A percentile compares a stretch with the other conserved stretches of the same genome.
Evolutionary conservation across 2,329 filamentous ascomycete species (phyloP).

Genomic region (Tolypocladium cylindrosporum): DNA sequence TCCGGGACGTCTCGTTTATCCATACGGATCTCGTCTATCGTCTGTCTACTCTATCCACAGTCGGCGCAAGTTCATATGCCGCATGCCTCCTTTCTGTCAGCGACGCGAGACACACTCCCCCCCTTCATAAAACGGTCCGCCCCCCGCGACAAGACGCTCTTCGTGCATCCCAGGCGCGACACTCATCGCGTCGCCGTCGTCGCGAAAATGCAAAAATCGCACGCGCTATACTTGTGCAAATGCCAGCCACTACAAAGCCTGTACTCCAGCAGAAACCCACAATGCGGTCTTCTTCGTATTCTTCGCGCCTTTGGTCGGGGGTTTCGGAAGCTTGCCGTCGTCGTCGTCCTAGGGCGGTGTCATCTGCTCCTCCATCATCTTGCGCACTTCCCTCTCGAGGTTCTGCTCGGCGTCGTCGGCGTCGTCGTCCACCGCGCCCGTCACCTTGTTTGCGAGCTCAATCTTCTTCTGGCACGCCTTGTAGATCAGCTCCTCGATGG

Average conservation of each 20-base stretch:
- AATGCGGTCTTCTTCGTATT: not conserved
- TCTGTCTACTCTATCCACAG: not conserved
- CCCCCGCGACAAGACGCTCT: not conserved
- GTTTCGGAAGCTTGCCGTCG: slow-evolving; percentile 4
- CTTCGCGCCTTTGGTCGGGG: not conserved
- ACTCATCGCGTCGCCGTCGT: not conserved
- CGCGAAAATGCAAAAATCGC: not conserved
- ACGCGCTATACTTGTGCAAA: not conserved
- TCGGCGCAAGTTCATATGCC: not conserved
- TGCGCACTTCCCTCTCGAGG: slow-evolving; percentile 32
- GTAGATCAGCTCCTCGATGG: slow-evolving; percentile 90
- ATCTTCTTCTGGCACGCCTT: slow-evolving; percentile 88
- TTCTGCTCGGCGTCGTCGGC: slow-evolving; percentile 21
- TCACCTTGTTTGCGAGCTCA: slow-evolving; percentile 62
- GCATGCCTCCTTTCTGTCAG: not conserved
- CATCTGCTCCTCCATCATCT: slow-evolving; percentile 30
- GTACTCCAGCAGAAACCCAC: not conserved
- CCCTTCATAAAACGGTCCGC: not conserved
- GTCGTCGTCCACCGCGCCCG: slow-evolving; percentile 27
- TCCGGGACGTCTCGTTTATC: not conserved
- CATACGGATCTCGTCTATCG: not conserved
- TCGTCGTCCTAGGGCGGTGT: slow-evolving; percentile 27
- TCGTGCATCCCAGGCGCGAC: not conserved
- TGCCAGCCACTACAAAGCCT: not conserved
- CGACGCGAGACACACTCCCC: not conserved